phyloP scores from a whole-genome alignment of 129 eudicot genomes.

The Flaveria brownii region DNA sequence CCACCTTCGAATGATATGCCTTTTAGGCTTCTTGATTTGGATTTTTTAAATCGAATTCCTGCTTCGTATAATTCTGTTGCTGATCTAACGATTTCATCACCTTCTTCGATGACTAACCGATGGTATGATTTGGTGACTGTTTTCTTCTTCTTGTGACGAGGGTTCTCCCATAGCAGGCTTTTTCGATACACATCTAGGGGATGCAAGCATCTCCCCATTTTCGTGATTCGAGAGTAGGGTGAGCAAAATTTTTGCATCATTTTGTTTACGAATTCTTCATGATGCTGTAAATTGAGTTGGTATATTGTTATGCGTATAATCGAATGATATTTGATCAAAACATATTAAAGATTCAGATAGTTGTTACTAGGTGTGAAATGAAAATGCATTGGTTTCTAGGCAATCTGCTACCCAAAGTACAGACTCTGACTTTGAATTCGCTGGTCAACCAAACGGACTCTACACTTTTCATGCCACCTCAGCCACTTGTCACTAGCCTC shows the following conservation, averaged over 20 bases:
- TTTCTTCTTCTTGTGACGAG: constrained; percentile 34
- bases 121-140: constrained; percentile 21
- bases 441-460: too few species aligned
- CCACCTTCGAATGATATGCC: constrained; percentile 58
- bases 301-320: neutral
- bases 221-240: constrained; percentile 33
- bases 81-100: constrained; percentile 51
- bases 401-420: too few species aligned
- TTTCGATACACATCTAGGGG: constrained; percentile 53
- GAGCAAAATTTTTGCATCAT: constrained; percentile 50
- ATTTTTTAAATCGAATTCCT: constrained; percentile 49
- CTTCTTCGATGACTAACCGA: constrained; percentile 26
- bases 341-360: neutral
- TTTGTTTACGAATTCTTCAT: constrained; percentile 38
- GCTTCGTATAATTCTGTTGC: constrained; percentile 72
- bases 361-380: too few species aligned
- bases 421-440: too few species aligned
- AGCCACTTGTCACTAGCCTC: too few species aligned
- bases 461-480: too few species aligned
- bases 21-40: constrained; percentile 50
- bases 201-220: constrained; percentile 46
- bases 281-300: constrained; percentile 34
- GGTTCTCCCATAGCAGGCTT: constrained; percentile 54
- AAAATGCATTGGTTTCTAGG: too few species aligned
- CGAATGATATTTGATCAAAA: neutral